Conservation (phyloP, 495 filamentous ascomycete species). For the Achaetomiella virescens region DNA sequence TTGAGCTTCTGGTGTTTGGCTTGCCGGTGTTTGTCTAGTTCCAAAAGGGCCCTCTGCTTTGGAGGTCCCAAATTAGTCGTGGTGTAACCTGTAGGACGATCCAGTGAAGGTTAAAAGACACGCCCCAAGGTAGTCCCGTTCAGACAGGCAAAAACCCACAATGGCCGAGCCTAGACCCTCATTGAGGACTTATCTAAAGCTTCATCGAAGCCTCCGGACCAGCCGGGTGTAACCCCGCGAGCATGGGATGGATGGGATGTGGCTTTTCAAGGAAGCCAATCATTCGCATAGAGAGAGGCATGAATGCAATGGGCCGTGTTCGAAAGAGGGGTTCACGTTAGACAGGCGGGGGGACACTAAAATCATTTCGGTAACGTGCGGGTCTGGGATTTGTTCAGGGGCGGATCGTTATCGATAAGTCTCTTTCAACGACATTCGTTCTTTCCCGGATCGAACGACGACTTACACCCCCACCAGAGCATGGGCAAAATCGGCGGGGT, state of each 20-base stretch:
- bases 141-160: too few relatives aligned
- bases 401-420: constrained; percentile 3
- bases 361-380: not conserved
- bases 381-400: not conserved
- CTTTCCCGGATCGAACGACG: not conserved
- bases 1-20: not conserved
- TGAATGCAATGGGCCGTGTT: too few relatives aligned
- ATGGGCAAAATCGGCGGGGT: not conserved
- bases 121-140: too few relatives aligned
- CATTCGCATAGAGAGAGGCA: too few relatives aligned
- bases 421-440: constrained; percentile 14
- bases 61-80: not conserved
- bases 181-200: not conserved
- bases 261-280: too few relatives aligned
- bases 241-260: too few relatives aligned
- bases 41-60: not conserved
- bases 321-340: too few relatives aligned
- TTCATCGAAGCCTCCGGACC: not conserved
- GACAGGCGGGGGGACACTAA: not conserved
- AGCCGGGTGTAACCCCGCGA: not conserved
- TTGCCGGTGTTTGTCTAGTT: not conserved
- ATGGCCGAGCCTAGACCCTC: too few relatives aligned
- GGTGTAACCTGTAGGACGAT: not conserved
- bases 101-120: not conserved
- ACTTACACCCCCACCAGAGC: not conserved